phyloP scores from a whole-genome alignment of 805 yeast genomes.

The Lipomyces sp. region DNA sequence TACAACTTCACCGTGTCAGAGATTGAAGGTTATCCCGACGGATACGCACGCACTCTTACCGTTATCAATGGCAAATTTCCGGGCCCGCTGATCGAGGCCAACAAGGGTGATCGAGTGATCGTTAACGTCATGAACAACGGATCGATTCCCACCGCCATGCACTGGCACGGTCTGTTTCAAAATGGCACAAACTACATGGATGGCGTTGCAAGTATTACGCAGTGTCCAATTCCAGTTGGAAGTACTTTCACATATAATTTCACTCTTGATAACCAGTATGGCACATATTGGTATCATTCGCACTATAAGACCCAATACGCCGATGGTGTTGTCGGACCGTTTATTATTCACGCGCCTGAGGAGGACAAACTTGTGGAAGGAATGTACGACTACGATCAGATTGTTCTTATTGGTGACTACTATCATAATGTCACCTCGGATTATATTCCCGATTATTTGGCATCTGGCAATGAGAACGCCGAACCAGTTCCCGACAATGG shows the following conservation, averaged over 20 bases:
- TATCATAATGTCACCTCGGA: slow-evolving; percentile 41
- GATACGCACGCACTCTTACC: slow-evolving; percentile 51
- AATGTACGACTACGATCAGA: slow-evolving; percentile 35
- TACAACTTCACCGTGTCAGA: slow-evolving; percentile 42
- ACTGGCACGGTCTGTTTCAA: slow-evolving; percentile 91
- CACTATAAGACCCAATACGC: slow-evolving; percentile 86
- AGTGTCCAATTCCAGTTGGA: slow-evolving; percentile 84
- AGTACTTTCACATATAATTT: slow-evolving; percentile 75
- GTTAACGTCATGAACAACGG: slow-evolving; percentile 69
- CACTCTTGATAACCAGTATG: slow-evolving; percentile 72
- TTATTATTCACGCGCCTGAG: slow-evolving; percentile 43
- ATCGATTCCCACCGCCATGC: slow-evolving; percentile 69
- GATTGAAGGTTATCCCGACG: slow-evolving; percentile 54
- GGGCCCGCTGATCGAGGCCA: slow-evolving; percentile 73
- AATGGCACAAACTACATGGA: slow-evolving; percentile 75
- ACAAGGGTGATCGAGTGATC: slow-evolving; percentile 72
- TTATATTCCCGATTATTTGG: slow-evolving; percentile 40
- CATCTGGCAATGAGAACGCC: slow-evolving; percentile 43
- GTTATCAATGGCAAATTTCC: slow-evolving; percentile 73
- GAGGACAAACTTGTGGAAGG: slow-evolving; percentile 37
- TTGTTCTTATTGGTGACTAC: slow-evolving; percentile 44
- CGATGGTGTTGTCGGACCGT: slow-evolving; percentile 67
- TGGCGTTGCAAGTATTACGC: slow-evolving; percentile 82
- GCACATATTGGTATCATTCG: slow-evolving; percentile 96
- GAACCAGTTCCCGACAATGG: slow-evolving; percentile 44